phyloP scores from a whole-genome alignment of 257 asterid species.

The Solanum virginianum region DNA sequence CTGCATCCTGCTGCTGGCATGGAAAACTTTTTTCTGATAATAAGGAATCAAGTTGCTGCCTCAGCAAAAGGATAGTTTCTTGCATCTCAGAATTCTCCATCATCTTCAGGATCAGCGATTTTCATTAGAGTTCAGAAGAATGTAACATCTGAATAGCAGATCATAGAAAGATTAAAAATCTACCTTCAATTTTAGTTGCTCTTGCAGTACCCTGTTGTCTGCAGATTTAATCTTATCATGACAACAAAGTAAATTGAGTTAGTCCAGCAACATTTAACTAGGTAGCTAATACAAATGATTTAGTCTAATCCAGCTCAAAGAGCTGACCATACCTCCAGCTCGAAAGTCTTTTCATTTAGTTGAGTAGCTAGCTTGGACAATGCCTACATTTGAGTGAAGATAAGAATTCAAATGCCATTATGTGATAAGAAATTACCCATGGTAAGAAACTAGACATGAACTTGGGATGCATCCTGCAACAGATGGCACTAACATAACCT shows the following conservation, averaged over 20 bases:
- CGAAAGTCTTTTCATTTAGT: slow-evolving; percentile 65
- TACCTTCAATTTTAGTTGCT: slow-evolving; percentile 69
- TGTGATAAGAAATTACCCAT: background rate
- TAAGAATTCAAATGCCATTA: background rate
- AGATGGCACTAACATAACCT: background rate
- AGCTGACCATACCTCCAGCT: slow-evolving; percentile 57
- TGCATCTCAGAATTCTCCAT: slow-evolving; percentile 55
- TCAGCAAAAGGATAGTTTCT: slow-evolving; percentile 40
- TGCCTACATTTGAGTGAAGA: slow-evolving; percentile 24
- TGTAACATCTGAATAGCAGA: background rate
- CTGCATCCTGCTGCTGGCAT: slow-evolving; percentile 5
- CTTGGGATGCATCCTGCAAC: background rate
- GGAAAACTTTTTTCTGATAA: slow-evolving; percentile 22
- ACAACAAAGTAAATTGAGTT: slow-evolving; percentile 7
- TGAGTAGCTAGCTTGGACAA: slow-evolving; percentile 64
- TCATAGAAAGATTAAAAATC: background rate
- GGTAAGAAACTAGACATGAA: background rate
- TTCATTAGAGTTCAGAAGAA: slow-evolving; percentile 1
- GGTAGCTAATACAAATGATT: background rate
- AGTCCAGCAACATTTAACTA: slow-evolving; percentile 12
- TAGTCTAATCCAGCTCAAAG: background rate
- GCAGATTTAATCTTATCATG: slow-evolving; percentile 62
- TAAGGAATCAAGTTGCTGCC: slow-evolving; percentile 44
- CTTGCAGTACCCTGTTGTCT: slow-evolving; percentile 83
- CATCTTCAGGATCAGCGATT: slow-evolving; percentile 17